Evolutionary conservation across 805 yeast species (phyloP).

Genomic region (Metschnikowia reukaufii): DNA sequence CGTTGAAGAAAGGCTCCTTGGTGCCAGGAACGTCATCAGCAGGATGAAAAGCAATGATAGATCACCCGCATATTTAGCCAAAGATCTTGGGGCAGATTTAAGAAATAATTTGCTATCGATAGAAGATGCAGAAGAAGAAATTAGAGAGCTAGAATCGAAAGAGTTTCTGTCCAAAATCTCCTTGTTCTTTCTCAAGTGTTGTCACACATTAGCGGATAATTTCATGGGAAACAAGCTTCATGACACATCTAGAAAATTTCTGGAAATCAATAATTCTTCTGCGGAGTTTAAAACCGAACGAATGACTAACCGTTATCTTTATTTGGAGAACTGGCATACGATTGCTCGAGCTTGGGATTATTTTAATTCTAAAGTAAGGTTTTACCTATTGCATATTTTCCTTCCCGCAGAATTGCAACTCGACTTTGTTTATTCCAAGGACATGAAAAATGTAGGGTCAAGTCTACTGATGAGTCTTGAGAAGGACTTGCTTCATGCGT

Average conservation of each 20-base stretch:
- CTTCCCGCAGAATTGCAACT: conserved; percentile 11
- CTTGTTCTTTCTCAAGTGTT: conserved; percentile 11
- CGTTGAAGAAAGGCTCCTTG: conserved; percentile 8
- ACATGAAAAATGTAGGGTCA: not conserved
- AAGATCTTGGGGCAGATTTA: not conserved
- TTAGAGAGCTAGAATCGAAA: conserved; percentile 2
- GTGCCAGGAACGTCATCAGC: not conserved
- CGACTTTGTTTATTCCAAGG: conserved; percentile 6
- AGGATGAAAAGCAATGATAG: not conserved
- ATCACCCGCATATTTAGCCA: not conserved
- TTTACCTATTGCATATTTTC: conserved; percentile 11
- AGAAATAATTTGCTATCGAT: not conserved
- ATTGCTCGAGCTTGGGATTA: conserved; percentile 13
- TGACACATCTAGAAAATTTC: not conserved
- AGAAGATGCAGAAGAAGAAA: conserved; percentile 1
- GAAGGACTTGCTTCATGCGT: conserved; percentile 7
- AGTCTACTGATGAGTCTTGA: conserved; percentile 7
- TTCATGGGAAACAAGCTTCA: not conserved
- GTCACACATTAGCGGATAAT: conserved; percentile 5
- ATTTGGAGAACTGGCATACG: conserved; percentile 10
- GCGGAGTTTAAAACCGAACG: not conserved
- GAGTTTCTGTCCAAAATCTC: conserved; percentile 9
- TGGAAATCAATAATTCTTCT: no score
- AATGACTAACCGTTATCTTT: not conserved
- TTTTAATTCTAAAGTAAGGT: conserved; percentile 15